phyloP scores from a whole-genome alignment of 768 basidiomycete species.

The Lactarius pseudohatsudake region DNA sequence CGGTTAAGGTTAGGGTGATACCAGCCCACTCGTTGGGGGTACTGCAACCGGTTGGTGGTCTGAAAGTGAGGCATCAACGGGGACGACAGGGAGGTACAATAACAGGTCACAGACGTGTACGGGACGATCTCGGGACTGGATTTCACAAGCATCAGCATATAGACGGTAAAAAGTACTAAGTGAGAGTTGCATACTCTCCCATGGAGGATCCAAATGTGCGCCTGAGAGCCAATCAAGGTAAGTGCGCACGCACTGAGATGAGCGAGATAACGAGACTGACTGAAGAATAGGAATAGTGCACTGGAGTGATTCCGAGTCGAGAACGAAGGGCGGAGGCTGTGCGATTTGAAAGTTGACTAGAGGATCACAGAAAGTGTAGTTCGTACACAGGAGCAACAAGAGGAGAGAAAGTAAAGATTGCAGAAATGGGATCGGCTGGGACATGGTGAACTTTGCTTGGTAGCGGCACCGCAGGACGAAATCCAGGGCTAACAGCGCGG shows the following conservation, averaged over 20 bases:
- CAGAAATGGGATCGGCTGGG: too few species aligned
- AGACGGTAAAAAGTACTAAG: not conserved
- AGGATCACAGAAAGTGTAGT: slow-evolving; percentile 29
- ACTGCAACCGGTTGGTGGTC: slow-evolving; percentile 74
- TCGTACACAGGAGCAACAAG: slow-evolving; percentile 12
- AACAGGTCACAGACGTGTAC: slow-evolving; percentile 47
- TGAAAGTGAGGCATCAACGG: slow-evolving; percentile 32
- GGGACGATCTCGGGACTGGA: slow-evolving; percentile 58
- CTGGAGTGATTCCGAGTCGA: slow-evolving; percentile 40
- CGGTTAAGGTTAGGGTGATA: slow-evolving; percentile 73
- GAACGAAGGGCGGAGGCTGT: slow-evolving; percentile 69
- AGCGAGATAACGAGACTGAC: slow-evolving; percentile 40
- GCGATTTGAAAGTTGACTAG: slow-evolving; percentile 68
- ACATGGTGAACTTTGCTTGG: not conserved
- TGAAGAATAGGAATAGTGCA: slow-evolving; percentile 68
- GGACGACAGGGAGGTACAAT: not conserved
- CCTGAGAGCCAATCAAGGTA: slow-evolving; percentile 36
- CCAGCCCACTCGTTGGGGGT: slow-evolving; percentile 70
- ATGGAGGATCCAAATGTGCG: slow-evolving; percentile 74
- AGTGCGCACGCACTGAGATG: slow-evolving; percentile 9
- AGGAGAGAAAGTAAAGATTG: slow-evolving; percentile 9
- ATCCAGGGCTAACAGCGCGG: not conserved
- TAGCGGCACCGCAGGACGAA: not conserved
- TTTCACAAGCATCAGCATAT: not conserved
- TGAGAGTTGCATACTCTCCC: slow-evolving; percentile 49